A percentile compares a stretch with the other conserved stretches of the same genome.
Evolutionary conservation across 495 filamentous ascomycete species (phyloP).

Genomic region (Bathelium albidoporum): DNA sequence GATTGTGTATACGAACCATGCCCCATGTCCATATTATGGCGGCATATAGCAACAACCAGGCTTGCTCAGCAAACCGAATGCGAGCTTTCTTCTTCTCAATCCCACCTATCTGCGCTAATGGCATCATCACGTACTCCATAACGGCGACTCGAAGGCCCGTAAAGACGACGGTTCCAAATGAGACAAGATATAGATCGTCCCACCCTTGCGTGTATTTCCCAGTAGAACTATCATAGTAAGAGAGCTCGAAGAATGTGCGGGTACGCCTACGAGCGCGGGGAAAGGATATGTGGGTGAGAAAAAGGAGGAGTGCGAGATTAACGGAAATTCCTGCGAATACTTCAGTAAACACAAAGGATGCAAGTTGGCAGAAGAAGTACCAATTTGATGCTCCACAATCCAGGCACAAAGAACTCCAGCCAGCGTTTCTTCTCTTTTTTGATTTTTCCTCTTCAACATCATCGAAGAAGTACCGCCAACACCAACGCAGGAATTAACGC

Average conservation of each 20-base stretch:
- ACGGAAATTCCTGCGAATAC: constrained; percentile 54
- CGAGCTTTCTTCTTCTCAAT: constrained; percentile 61
- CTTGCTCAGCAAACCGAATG: constrained; percentile 83
- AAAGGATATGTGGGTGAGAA: constrained; percentile 66
- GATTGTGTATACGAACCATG: constrained; percentile 10
- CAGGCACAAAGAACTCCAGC: constrained; percentile 15
- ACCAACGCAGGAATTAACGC: background rate
- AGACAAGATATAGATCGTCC: constrained; percentile 71
- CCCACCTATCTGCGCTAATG: constrained; percentile 58
- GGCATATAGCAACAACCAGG: constrained; percentile 79
- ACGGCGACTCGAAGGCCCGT: constrained; percentile 73
- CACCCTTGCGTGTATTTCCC: constrained; percentile 62
- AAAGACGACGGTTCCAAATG: constrained; percentile 71
- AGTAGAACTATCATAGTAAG: constrained; percentile 60
- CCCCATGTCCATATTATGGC: constrained; percentile 68
- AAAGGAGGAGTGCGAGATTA: constrained; percentile 66
- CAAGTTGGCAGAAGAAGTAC: constrained; percentile 9
- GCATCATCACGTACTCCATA: constrained; percentile 78
- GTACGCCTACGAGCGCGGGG: constrained; percentile 69
- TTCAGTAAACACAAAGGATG: constrained; percentile 11
- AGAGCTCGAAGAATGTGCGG: constrained; percentile 73
- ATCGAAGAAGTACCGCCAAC: background rate
- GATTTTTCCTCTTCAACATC: background rate
- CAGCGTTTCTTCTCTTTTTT: constrained; percentile 19
- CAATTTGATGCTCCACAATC: constrained; percentile 26